Evolutionary conservation across 192 early-diverging fungal genomes (phyloP), one percentile per base, ranked within the genome.

Genomic region (Backusella morwellensis): DNA sequence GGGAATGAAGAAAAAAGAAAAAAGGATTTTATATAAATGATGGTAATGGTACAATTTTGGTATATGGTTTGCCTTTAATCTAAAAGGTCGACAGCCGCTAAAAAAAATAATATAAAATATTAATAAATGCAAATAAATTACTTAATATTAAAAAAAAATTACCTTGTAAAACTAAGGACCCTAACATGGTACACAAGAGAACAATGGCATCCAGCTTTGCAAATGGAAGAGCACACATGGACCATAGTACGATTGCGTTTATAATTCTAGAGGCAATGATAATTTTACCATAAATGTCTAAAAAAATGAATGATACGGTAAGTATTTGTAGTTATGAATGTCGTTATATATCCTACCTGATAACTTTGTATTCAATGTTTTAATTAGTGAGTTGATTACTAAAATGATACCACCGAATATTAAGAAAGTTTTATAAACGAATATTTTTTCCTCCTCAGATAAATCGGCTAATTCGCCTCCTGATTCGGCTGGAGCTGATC

Each of bases 401-500:
- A 82, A 34, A 29, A 82, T 77, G 9, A 56, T 17, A 41, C 81
- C 81, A 35, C 81, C 81, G 38, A 66, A 76, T 19, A 82, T 82
- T 19, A 82, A 47, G 15, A 82, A 78, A 6, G 78, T 79, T 66
- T 82, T 82, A 56, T 82, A 82, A 9, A 82, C 63, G 66, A 82
- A 82, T n/a, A 78, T 71, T 34, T 78, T 72, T 72, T 81, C 80
- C 12, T 73, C 42, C 2, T 74, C 73, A 14, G 77, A 63, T 15
- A 79, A 69, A 9, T 56, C 41, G n/a, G 67, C 34, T 68, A 38
- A 36, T 19, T 34, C 67, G 3, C 34, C 67, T 34, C 67, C 47
- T 50, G 15, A 34, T 68, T 38, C 67, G 2, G 29, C 67, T n/a
- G 67, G 4, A 34, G 6, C 29, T 17, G 67, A 34, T 71, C 38